Evolutionary conservation across 495 filamentous ascomycete genomes (phyloP).

Genomic region (Aspergillus conjunctus): DNA sequence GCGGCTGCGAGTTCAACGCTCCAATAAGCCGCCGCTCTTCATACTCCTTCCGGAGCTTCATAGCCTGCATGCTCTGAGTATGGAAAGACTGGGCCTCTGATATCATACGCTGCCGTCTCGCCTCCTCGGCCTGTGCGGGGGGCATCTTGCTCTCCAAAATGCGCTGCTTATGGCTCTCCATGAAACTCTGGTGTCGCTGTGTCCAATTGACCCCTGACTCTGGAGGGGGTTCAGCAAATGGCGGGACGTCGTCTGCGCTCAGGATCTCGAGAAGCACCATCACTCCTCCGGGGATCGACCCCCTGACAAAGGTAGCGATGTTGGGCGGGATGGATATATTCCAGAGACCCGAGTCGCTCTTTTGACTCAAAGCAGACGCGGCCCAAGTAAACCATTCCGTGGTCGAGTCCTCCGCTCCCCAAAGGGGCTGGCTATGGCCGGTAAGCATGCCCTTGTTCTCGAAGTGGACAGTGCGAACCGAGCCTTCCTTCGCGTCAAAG

Average conservation of each 20-base stretch:
- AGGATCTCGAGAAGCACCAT: neutral
- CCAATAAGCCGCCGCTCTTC: slow-evolving; percentile 6
- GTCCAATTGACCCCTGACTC: neutral
- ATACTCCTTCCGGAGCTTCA: slow-evolving; percentile 3
- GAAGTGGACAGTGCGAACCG: neutral
- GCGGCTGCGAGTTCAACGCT: slow-evolving; percentile 11
- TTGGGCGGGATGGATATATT: slow-evolving; percentile 6
- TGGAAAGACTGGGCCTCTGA: slow-evolving; percentile 4
- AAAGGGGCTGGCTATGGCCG: neutral
- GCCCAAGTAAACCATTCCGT: slow-evolving; percentile 2
- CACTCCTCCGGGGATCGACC: slow-evolving; percentile 6
- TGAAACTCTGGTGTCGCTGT: neutral
- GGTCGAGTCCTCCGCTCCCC: neutral
- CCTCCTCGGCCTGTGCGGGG: slow-evolving; percentile 7
- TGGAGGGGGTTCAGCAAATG: slow-evolving; percentile 1
- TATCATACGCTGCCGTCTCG: neutral
- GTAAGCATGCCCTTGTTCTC: neutral
- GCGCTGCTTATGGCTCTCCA: slow-evolving; percentile 7
- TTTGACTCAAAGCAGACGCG: slow-evolving; percentile 5
- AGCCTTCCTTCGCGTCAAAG: neutral
- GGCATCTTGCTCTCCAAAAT: slow-evolving; percentile 9
- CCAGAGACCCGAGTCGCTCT: slow-evolving; percentile 8
- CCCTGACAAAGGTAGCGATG: neutral
- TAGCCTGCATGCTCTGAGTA: neutral
- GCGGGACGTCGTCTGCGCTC: neutral